A percentile compares a stretch with the other conserved stretches of the same genome.
Evolutionary conservation across 768 basidiomycete genomes (phyloP).

Genomic region (Neoboletus brunneissimus): DNA sequence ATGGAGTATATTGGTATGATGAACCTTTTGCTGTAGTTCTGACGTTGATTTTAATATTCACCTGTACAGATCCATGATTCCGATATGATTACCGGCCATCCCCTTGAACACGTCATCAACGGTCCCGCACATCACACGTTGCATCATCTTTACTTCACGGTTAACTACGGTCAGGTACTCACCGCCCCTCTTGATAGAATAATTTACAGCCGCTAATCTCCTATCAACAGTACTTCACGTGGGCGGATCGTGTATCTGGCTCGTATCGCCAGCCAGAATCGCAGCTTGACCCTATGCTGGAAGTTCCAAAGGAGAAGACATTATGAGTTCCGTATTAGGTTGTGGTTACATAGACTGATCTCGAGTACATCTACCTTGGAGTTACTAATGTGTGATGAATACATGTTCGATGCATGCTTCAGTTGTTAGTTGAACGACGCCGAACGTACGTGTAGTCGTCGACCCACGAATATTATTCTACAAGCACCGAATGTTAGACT

Average conservation of each 20-base stretch:
- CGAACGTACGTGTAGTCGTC: not conserved
- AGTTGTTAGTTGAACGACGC: not conserved
- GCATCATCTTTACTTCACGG: slow-evolving; percentile 95
- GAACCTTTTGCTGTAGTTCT: too few species aligned
- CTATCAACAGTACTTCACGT: slow-evolving; percentile 85
- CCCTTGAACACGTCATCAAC: slow-evolving; percentile 88
- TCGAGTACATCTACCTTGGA: slow-evolving; percentile 16
- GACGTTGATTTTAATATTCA: not conserved
- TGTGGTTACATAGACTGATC: slow-evolving; percentile 3
- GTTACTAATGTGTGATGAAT: slow-evolving; percentile 19
- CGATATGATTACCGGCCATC: slow-evolving; percentile 94
- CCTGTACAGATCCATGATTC: slow-evolving; percentile 89
- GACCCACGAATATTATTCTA: not conserved
- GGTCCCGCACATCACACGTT: slow-evolving; percentile 98
- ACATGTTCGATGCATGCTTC: not conserved
- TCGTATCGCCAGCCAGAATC: slow-evolving; percentile 90
- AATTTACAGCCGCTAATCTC: slow-evolving; percentile 11
- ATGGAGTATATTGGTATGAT: slow-evolving; percentile 85
- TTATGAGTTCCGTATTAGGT: slow-evolving; percentile 1
- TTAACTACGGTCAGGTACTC: slow-evolving; percentile 88
- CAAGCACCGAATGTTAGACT: too few species aligned
- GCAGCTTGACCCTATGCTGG: slow-evolving; percentile 80
- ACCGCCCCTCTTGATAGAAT: slow-evolving; percentile 25
- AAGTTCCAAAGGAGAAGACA: slow-evolving; percentile 39
- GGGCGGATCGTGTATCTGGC: slow-evolving; percentile 79